Evolutionary conservation across 2,329 filamentous ascomycete genomes (phyloP).

Genomic region (Fusarium globosum): DNA sequence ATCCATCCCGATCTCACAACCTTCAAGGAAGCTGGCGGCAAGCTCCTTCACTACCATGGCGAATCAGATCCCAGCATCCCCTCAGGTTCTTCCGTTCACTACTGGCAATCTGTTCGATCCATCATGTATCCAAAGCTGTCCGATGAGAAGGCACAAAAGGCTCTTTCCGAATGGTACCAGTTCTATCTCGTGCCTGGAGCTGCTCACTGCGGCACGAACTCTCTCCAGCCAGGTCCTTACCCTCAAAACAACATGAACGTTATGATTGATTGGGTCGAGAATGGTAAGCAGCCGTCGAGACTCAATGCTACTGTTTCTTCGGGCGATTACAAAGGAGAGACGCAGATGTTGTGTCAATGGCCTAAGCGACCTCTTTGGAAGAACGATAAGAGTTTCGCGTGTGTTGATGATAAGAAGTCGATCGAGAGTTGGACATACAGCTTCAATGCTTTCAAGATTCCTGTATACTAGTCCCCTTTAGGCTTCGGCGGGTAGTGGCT

Average conservation of each 20-base stretch:
- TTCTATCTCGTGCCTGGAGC: conserved; percentile 9
- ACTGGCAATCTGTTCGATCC: conserved; percentile 4
- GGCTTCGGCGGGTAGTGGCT: too few relatives aligned
- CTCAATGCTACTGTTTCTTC: conserved; percentile 2
- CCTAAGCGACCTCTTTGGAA: not conserved
- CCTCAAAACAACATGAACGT: conserved; percentile 4
- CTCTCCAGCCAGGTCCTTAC: conserved; percentile 4
- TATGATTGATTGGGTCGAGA: conserved; percentile 8
- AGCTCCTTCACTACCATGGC: conserved; percentile 4
- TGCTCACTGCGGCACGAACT: not conserved
- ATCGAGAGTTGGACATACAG: not conserved
- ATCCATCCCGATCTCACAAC: conserved; percentile 1
- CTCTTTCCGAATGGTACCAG: conserved; percentile 3
- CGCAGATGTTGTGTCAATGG: conserved; percentile 8
- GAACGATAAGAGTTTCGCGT: not conserved
- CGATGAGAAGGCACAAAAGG: not conserved
- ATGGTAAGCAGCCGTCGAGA: not conserved
- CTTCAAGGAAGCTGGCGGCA: not conserved
- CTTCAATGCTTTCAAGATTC: not conserved
- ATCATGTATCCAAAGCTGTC: not conserved
- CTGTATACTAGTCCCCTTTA: not conserved
- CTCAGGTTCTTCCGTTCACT: not conserved
- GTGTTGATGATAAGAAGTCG: not conserved
- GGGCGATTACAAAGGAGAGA: not conserved
- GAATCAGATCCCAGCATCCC: not conserved